These are phyloP conservation scores for Pseudopyricularia javanii DNA, from an alignment of 2,329 filamentous ascomycete genomes.

Conservation along the genomic window DNA sequence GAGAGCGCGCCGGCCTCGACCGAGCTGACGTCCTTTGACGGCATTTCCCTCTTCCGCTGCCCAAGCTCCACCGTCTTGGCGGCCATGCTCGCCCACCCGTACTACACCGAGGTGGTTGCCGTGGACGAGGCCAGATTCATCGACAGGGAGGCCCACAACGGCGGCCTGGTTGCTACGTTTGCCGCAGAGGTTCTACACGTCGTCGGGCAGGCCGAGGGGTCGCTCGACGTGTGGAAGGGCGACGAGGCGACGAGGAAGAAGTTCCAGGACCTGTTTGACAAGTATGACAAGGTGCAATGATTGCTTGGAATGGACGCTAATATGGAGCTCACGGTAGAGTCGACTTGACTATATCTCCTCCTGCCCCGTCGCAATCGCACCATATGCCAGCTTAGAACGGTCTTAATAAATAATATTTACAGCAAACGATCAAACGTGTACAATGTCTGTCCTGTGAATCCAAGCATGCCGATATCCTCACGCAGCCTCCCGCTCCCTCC, in stretches of 20 bases:
- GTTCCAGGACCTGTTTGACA: background rate
- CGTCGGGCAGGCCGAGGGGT: background rate
- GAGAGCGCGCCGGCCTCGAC: background rate
- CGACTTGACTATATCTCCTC: no score
- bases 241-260: background rate
- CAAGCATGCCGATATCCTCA: background rate
- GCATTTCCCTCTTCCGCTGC: background rate
- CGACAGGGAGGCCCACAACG: background rate
- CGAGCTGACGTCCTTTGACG: background rate
- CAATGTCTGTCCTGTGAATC: background rate
- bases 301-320: no score
- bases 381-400: no score
- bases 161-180: background rate
- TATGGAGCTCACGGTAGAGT: no score
- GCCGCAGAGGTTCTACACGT: background rate
- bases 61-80: background rate
- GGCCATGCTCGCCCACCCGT: background rate
- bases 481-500: conserved; percentile 1
- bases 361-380: no score
- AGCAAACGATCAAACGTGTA: no score
- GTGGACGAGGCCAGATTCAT: background rate
- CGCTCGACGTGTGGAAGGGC: background rate
- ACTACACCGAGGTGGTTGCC: background rate
- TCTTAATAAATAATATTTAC: no score
- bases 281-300: background rate